Evolutionary conservation across 1,284 basidiomycete species (phyloP), one percentile per base, ranked within the genome.

Genomic region (Leccinum brunneo-olivaceum): DNA sequence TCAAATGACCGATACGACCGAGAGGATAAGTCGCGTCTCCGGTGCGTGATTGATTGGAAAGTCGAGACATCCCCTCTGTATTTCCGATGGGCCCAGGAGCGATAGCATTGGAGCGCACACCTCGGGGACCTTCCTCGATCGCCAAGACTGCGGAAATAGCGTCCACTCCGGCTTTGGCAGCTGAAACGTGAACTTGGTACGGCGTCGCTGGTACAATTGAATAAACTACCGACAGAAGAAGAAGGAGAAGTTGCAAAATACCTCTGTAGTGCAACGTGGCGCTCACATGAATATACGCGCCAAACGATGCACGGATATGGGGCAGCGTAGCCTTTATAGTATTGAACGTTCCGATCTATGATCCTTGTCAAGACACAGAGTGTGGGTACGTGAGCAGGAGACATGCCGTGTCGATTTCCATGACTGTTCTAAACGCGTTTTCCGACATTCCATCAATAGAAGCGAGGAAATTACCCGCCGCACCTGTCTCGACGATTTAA

Each of bases 111-210:
- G 88, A 90, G 41, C 94, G 82, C 27, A 98, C 82, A n/a, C 94
- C 95, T 54, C 83, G 77, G 6, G 93, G 94, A 2, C 92, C 94
- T 69, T 96, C 90, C 65, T 97, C 94, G 11, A 96, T 80, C 0
- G 94, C 92, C 18, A 97, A 68, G 2, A 90, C 90, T 8, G 78
- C 71, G 44, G 83, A 87, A 5, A 94, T 68, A 0, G 93, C 91
- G 58, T 98, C 94, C 27, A 98, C 81, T 8, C 80, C 95, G 0
- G 94, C 94, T 67, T 98, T 98, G 16, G 95, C 95, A 11, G 94
- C 91, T 18, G 88, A 90, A 6, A 95, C 90, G 57, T 97, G 94
- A 4, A 81, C 87, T 66, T 98, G 94, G 63, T 84, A 92, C 1
- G 90, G 88, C n/a, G 85, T 82, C 10, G 72, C 88, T 85, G 58